Base-by-base conservation (phyloP, 306 rosid genomes). In the Vachellia collinsii region DNA sequence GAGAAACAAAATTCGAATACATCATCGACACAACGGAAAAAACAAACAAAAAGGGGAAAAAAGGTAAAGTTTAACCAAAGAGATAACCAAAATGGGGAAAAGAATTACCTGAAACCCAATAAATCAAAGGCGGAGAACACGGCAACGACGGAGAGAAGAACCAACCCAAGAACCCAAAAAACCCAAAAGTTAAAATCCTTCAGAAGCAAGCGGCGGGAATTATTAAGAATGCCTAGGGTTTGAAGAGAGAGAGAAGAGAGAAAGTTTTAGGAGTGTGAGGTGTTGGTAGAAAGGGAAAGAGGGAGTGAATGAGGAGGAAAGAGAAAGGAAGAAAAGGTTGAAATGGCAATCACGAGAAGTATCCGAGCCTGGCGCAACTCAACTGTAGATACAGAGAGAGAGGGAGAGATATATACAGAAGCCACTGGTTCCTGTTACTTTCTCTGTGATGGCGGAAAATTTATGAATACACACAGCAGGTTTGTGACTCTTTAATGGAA, bases 321-420 rank as follows among this genome's bases (percentile, higher is more conserved):
- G 89, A 85, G 81, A 68, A 59, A 74, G 42, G 71, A 46, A 25
- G 64, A 83, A 83, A 79, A 78, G 76, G 75, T 83, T 46, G 87
- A 79, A 79, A 85, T 81, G 82, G 74, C 80, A 87, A 85, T 92
- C 94, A 92, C 91, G 90, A 88, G 97, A 88, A 89, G 77, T 77
- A 71, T 65, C 80, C 85, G 88, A 80, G 76, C 58, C 69, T 61
- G 80, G 48, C 6, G 83, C 77, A 81, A 77, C 39, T 38, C 44
- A 72, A 79, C 83, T 70, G 70, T 43, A 75, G 71, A 73, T 59
- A 64, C 69, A 54, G 62, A 36, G 14, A 44, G 48, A 44, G 12
- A 29, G 34, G 2, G 47, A 43, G 12, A 41, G 44, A 41, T 6
- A 8, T 1, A 47, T 12, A 47, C 72, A 47, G 68, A 16, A 38